Base-by-base conservation (phyloP, 2,329 filamentous ascomycete genomes). In the Colletotrichum kahawae region DNA sequence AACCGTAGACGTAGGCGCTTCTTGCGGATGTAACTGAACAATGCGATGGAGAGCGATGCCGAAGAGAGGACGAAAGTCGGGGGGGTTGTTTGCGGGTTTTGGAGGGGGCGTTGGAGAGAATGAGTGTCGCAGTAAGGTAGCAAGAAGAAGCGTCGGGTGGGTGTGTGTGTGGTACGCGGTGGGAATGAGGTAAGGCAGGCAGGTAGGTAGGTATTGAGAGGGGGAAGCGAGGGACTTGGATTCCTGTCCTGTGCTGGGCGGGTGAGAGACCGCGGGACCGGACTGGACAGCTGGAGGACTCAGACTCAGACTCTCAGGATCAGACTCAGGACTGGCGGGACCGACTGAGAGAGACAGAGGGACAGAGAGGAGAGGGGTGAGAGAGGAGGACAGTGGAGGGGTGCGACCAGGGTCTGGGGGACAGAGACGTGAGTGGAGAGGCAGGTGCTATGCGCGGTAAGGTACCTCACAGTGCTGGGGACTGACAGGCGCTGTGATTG, bases 151-250 rank as follows among this genome's bases (percentile, higher is more conserved):
- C 54, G 33, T 24, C 33, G n/a, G 33, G 33, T 21, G 21, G 2
- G 21, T 36, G n/a, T 59, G 27, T n/a, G 54, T 31, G 72, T 33
- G 36, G 63, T 66, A 66, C 56, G 64, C 57, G 13, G 67, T 67
- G 43, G 43, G 21, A 21, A 51, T 51, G 43, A 51, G 43, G 43
- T 51, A 72, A 62, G 59, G 27, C 60, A 63, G 65, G 56, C 63
- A 69, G 38, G 54, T n/a, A 62, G 54, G 60, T 74, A 51, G 43
- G 43, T 48, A 48, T 72, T 72, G 63, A 71, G 68, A 75, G 68
- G 73, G 69, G 69, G 69, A 73, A 75, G 73, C 57, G 69, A 75
- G 43, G 57, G 62, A 71, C 54, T 64, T 69, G 38, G 18, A 59
- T 59, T 51, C 43, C 43, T 51, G 43, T 51, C 43, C 59, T 34